Evolutionary conservation across 192 early-diverging fungal genomes (phyloP).

Genomic region (Umbelopsis ramanniana): DNA sequence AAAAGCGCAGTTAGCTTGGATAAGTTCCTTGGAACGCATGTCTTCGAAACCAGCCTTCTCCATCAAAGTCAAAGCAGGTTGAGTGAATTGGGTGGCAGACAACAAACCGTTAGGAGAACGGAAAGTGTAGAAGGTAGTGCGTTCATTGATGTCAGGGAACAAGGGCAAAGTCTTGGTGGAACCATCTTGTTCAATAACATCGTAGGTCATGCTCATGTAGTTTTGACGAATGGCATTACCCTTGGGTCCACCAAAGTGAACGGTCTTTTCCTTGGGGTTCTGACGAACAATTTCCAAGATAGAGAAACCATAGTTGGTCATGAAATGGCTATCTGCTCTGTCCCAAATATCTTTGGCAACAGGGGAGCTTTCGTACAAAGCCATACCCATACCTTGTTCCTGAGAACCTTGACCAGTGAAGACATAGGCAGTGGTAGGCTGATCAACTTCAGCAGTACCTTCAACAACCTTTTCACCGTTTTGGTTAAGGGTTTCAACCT

Average conservation of each 20-base stretch:
- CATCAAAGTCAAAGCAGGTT: conserved; percentile 88
- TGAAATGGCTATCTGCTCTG: conserved; percentile 86
- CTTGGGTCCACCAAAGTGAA: conserved; percentile 88
- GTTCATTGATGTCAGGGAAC: conserved; percentile 84
- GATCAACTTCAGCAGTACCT: conserved; percentile 93
- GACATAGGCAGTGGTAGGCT: conserved; percentile 88
- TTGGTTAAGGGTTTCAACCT: conserved; percentile 87
- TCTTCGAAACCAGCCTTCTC: conserved; percentile 91
- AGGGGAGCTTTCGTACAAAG: conserved; percentile 80
- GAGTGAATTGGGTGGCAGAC: conserved; percentile 95
- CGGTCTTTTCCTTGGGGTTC: conserved; percentile 82
- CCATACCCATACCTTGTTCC: conserved; percentile 96
- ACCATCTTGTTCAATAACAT: conserved; percentile 77
- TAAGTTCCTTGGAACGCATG: conserved; percentile 86
- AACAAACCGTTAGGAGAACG: conserved; percentile 82
- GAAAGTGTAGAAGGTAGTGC: conserved; percentile 81
- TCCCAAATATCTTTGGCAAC: conserved; percentile 91
- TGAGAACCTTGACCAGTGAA: conserved; percentile 98
- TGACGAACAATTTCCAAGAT: conserved; percentile 88
- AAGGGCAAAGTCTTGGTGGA: conserved; percentile 77
- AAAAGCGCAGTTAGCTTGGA: conserved; percentile 82
- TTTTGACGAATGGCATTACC: conserved; percentile 80
- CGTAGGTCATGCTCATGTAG: conserved; percentile 93
- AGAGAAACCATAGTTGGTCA: conserved; percentile 85
- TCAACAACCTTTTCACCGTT: conserved; percentile 81